These are phyloP conservation scores for Pseudogymnoascus destructans DNA, from an alignment of 2,329 filamentous ascomycete genomes.

Conservation along the genomic window DNA sequence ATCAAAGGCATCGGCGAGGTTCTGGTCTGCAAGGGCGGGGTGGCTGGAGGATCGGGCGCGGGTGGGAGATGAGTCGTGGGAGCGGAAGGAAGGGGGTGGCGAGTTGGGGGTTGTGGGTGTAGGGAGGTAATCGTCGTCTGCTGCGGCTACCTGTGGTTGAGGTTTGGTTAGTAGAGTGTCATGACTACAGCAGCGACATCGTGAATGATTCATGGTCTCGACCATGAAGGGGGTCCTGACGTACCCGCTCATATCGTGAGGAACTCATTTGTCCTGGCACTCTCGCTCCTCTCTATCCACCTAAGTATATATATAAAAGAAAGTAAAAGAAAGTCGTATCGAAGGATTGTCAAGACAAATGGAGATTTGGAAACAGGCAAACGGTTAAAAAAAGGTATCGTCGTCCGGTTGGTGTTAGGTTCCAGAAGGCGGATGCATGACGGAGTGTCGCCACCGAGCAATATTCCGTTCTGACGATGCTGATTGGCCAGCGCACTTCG, in stretches of 20 bases:
- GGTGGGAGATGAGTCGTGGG: slow-evolving; percentile 58
- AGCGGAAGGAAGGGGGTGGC: slow-evolving; percentile 76
- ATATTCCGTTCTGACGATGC: neutral
- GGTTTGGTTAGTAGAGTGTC: slow-evolving; percentile 16
- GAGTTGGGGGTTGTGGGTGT: slow-evolving; percentile 38
- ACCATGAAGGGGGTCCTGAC: slow-evolving; percentile 22
- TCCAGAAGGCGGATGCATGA: neutral
- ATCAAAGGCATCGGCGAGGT: slow-evolving; percentile 89
- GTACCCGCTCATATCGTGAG: slow-evolving; percentile 42
- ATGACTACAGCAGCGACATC: neutral
- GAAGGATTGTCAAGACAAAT: neutral
- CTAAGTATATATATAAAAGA: neutral
- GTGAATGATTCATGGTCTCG: slow-evolving; percentile 1
- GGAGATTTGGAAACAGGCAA: neutral
- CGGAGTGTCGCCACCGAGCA: neutral
- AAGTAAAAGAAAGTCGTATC: neutral
- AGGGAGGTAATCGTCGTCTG: slow-evolving; percentile 37
- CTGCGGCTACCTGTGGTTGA: slow-evolving; percentile 39
- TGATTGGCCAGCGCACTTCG: neutral
- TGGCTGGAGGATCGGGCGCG: slow-evolving; percentile 29
- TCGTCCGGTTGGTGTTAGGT: neutral
- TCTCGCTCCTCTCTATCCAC: neutral
- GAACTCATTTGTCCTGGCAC: slow-evolving; percentile 21
- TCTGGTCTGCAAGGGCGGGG: slow-evolving; percentile 49
- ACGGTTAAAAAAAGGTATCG: slow-evolving; percentile 14